Conservation (phyloP, 768 basidiomycete species). For the Pisolithus sp. region DNA sequence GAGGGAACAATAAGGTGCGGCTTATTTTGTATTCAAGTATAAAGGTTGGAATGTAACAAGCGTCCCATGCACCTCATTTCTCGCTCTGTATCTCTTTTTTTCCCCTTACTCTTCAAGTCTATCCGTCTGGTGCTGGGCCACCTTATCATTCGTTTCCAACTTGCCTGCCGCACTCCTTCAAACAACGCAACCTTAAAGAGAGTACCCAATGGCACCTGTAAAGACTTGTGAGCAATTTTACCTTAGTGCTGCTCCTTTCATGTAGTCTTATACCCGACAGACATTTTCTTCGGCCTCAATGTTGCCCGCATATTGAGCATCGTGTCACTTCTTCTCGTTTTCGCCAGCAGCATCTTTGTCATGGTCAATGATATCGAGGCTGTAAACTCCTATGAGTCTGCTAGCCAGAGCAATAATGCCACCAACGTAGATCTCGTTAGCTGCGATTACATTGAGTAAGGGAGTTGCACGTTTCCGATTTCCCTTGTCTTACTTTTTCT, state of each 20-base stretch:
- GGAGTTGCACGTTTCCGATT: constrained; percentile 7
- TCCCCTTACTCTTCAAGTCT: constrained; percentile 5
- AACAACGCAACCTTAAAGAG: background rate
- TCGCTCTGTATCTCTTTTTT: constrained; percentile 4
- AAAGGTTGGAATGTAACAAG: constrained; percentile 10
- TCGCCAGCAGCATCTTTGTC: constrained; percentile 71
- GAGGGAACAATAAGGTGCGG: constrained; percentile 26
- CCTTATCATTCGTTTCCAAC: constrained; percentile 17
- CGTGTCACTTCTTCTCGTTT: constrained; percentile 70
- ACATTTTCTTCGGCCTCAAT: constrained; percentile 75
- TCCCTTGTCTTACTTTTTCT: constrained; percentile 15
- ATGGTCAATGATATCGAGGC: constrained; percentile 70
- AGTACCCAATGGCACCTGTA: constrained; percentile 19
- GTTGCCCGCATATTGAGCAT: constrained; percentile 73
- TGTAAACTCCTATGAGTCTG: constrained; percentile 57
- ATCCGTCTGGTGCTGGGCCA: constrained; percentile 27
- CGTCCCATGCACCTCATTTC: constrained; percentile 4
- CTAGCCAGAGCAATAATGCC: constrained; percentile 26
- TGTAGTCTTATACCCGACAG: constrained; percentile 19
- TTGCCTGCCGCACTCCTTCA: constrained; percentile 1
- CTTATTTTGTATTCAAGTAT: constrained; percentile 13
- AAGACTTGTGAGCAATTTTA: constrained; percentile 39
- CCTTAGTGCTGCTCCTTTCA: background rate
- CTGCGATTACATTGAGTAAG: constrained; percentile 76
- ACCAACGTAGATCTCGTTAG: constrained; percentile 34